A percentile compares a stretch with the other conserved stretches of the same genome.
These are phyloP conservation scores for Ustilago esculenta DNA, from an alignment of 1,284 basidiomycete genomes.

Conservation along the genomic window DNA sequence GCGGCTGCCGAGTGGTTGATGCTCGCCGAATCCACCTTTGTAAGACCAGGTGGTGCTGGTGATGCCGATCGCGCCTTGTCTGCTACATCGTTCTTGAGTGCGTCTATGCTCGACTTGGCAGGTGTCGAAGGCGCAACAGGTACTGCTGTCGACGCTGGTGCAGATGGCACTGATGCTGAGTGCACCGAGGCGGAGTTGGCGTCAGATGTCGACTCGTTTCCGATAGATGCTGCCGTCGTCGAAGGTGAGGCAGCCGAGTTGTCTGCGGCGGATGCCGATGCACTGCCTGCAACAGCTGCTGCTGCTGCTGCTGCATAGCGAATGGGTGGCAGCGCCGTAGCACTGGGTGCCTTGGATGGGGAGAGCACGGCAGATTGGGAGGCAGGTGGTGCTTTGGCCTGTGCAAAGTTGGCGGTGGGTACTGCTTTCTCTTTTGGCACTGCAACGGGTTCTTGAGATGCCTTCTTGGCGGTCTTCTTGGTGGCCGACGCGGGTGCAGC, in stretches of 20 bases:
- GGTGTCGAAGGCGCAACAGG: slow-evolving; percentile 15
- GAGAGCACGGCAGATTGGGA: slow-evolving; percentile 46
- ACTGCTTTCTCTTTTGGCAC: slow-evolving; percentile 73
- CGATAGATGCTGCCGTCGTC: slow-evolving; percentile 26
- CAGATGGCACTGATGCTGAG: slow-evolving; percentile 14
- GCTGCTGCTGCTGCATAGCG: slow-evolving; percentile 91
- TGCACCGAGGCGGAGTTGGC: slow-evolving; percentile 4
- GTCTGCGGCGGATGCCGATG: slow-evolving; percentile 28
- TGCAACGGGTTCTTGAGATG: slow-evolving; percentile 42
- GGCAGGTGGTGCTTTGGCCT: slow-evolving; percentile 70
- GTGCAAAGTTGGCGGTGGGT: slow-evolving; percentile 80
- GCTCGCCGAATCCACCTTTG: slow-evolving; percentile 19
- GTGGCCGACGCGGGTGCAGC: slow-evolving; percentile 20
- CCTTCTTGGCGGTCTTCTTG: slow-evolving; percentile 52
- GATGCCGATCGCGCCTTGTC: slow-evolving; percentile 38
- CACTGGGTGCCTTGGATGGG: slow-evolving; percentile 53
- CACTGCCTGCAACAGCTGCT: slow-evolving; percentile 71
- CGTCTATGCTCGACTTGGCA: slow-evolving; percentile 29
- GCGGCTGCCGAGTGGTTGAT: slow-evolving; percentile 10
- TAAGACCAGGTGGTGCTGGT: slow-evolving; percentile 44
- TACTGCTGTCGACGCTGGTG: slow-evolving; percentile 6
- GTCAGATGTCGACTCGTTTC: slow-evolving; percentile 21
- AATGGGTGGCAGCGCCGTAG: slow-evolving; percentile 74
- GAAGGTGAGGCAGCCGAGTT: slow-evolving; percentile 28
- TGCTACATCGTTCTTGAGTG: slow-evolving; percentile 13